A percentile compares a stretch with the other conserved stretches of the same genome.
phyloP scores from a whole-genome alignment of 164 flowering plant species.

The Paratinospora sagittata region DNA sequence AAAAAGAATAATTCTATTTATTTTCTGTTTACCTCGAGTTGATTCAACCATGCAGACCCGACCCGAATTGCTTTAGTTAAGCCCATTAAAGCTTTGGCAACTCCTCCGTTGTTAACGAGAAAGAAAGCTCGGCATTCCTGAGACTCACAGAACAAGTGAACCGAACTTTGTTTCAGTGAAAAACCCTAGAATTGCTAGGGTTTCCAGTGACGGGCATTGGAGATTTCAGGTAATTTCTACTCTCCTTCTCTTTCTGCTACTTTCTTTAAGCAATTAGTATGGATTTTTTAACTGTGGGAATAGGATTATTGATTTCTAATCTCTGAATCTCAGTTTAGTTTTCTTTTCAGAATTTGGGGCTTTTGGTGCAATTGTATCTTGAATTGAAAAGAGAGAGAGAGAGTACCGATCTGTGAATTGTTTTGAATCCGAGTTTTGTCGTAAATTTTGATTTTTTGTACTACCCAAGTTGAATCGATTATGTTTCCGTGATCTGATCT shows the following conservation, averaged over 20 bases:
- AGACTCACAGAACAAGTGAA: too few species aligned
- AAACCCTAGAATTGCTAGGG: background rate
- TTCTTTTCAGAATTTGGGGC: background rate
- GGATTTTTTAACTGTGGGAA: background rate
- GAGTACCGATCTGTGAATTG: background rate
- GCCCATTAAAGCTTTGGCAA: too few species aligned
- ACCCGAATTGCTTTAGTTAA: too few species aligned
- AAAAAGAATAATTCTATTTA: too few species aligned
- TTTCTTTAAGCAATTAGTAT: too few species aligned
- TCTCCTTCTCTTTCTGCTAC: background rate
- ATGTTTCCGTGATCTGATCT: background rate
- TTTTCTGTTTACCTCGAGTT: too few species aligned
- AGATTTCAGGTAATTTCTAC: background rate
- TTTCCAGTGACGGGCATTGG: background rate
- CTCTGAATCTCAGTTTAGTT: background rate
- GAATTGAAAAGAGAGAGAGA: background rate
- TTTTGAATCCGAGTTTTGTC: background rate
- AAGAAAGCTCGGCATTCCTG: too few species aligned
- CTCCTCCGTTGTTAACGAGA: too few species aligned
- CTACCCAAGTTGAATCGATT: background rate
- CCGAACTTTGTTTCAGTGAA: too few species aligned
- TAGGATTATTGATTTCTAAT: background rate
- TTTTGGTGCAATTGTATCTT: background rate
- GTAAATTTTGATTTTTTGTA: background rate
- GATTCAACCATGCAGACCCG: too few species aligned